A percentile compares a stretch with the other conserved stretches of the same genome.
Evolutionary conservation across 2,329 filamentous ascomycete species (phyloP).

Genomic region (Capronia epimyces): DNA sequence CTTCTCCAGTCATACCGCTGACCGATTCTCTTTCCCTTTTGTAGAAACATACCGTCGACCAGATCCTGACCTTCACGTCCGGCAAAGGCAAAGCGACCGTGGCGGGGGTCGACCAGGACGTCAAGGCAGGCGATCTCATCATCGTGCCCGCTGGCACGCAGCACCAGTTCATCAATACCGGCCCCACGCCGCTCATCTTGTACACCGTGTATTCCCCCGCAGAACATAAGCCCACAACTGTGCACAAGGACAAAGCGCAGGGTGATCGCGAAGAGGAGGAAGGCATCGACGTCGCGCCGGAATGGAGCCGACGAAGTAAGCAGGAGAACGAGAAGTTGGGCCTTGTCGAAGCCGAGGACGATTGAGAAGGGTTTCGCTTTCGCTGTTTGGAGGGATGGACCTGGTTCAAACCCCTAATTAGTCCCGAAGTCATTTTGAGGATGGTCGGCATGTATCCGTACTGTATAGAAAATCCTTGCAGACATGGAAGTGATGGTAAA

Average conservation of each 20-base stretch:
- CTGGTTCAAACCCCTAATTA: no score
- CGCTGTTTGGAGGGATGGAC: no score
- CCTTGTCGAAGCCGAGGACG: conserved; percentile 41
- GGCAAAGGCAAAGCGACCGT: conserved; percentile 56
- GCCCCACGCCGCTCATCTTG: conserved; percentile 54
- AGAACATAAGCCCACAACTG: conserved; percentile 55
- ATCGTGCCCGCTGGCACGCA: conserved; percentile 61
- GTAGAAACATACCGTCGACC: conserved; percentile 55
- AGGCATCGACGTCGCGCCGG: conserved; percentile 56
- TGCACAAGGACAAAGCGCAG: conserved; percentile 59
- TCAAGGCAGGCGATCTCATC: conserved; percentile 54
- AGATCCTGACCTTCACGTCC: conserved; percentile 59
- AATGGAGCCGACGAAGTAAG: conserved; percentile 55
- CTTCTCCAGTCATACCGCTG: neutral
- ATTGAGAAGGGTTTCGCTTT: conserved; percentile 7
- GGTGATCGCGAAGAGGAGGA: conserved; percentile 59
- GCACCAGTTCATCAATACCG: conserved; percentile 61
- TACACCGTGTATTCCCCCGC: conserved; percentile 60
- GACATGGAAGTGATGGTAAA: no score
- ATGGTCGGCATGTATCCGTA: no score
- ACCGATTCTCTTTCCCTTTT: neutral
- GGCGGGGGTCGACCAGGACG: conserved; percentile 52
- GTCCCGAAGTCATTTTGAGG: no score
- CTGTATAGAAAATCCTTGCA: no score
- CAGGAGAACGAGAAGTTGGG: conserved; percentile 54